These are phyloP conservation scores for Nitzschia palea DNA, from an alignment of 108 stramenopile species.

Conservation along the genomic window DNA sequence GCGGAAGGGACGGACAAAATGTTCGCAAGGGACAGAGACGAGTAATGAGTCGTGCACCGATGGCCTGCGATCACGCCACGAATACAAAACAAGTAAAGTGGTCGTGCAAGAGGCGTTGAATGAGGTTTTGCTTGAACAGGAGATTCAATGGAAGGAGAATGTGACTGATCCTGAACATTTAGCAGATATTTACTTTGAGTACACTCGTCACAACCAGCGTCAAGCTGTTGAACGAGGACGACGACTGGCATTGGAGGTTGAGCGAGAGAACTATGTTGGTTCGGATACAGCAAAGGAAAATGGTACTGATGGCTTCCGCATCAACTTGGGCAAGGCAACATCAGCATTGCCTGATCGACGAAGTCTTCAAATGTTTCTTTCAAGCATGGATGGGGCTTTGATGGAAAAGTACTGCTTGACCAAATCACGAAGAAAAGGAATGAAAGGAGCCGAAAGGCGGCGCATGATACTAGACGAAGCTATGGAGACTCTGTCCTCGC, in stretches of 20 bases:
- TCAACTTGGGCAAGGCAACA: no score
- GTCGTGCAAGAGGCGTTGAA: not conserved
- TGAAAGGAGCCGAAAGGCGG: no score
- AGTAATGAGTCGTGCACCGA: not conserved
- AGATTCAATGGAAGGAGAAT: constrained; percentile 5
- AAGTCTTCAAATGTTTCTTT: no score
- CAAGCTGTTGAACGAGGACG: constrained; percentile 1
- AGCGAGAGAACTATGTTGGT: no score
- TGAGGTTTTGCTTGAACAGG: not conserved
- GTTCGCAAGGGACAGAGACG: not conserved
- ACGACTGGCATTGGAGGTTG: not conserved
- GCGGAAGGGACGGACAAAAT: not conserved
- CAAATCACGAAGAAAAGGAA: no score
- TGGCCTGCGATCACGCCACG: not conserved
- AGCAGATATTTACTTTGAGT: not conserved
- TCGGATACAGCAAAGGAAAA: no score
- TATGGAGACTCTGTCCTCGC: no score
- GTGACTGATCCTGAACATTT: constrained; percentile 1
- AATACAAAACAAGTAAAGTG: not conserved
- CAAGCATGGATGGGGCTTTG: no score
- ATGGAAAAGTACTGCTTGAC: no score
- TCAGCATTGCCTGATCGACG: no score
- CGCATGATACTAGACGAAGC: no score
- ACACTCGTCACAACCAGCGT: not conserved
- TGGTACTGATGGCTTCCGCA: no score